These are phyloP conservation scores for Auricularia sp. DNA, from an alignment of 768 basidiomycete genomes.

Conservation along the genomic window DNA sequence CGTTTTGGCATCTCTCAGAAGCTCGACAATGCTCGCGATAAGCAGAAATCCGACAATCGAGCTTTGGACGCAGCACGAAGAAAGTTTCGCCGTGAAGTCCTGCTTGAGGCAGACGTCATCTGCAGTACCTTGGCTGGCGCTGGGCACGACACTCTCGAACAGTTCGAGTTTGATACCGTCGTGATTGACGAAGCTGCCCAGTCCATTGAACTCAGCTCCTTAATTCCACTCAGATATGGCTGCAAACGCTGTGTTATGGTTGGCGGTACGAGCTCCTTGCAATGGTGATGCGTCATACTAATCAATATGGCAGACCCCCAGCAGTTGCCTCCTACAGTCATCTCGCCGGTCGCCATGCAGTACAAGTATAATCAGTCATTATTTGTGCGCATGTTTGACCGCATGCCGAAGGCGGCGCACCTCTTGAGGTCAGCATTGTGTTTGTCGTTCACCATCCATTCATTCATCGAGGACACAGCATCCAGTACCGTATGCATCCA, in stretches of 20 bases:
- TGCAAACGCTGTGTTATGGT: slow-evolving; percentile 84
- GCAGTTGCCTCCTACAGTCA: slow-evolving; percentile 91
- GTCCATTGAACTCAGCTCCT: slow-evolving; percentile 85
- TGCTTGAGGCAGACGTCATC: slow-evolving; percentile 84
- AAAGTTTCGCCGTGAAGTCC: slow-evolving; percentile 60
- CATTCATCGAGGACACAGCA: slow-evolving; percentile 37
- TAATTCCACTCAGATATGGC: slow-evolving; percentile 89
- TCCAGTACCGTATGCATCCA: slow-evolving; percentile 99
- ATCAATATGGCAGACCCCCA: slow-evolving; percentile 49
- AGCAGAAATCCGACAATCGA: slow-evolving; percentile 68
- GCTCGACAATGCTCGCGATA: slow-evolving; percentile 70
- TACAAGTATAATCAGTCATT: slow-evolving; percentile 80
- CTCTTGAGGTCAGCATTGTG: slow-evolving; percentile 50
- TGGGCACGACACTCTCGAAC: slow-evolving; percentile 76
- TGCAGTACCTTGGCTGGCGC: slow-evolving; percentile 90
- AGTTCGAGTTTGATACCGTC: slow-evolving; percentile 86
- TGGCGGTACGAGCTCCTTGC: slow-evolving; percentile 43
- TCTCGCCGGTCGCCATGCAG: slow-evolving; percentile 47
- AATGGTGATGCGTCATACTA: not conserved
- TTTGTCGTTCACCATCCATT: not conserved
- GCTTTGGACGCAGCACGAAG: slow-evolving; percentile 75
- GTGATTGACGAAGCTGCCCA: slow-evolving; percentile 98
- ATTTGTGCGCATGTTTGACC: slow-evolving; percentile 82
- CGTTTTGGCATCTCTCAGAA: slow-evolving; percentile 55
- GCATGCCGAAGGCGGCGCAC: slow-evolving; percentile 74